Evolutionary conservation across 2,329 filamentous ascomycete genomes (phyloP).

Genomic region (Colletotrichum filicis): DNA sequence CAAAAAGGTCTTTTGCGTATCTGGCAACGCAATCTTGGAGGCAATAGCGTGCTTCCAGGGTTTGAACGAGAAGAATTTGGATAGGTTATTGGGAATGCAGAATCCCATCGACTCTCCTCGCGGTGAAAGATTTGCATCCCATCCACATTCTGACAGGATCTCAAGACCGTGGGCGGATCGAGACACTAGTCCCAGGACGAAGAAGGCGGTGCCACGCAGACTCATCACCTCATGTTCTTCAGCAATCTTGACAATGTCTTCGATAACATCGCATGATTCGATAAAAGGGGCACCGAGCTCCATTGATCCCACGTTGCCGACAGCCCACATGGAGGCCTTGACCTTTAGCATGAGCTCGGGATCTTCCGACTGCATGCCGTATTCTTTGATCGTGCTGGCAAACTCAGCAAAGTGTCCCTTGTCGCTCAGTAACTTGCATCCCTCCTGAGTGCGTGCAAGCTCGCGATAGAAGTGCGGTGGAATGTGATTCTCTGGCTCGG

Average conservation of each 20-base stretch:
- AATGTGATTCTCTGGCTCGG: slow-evolving; percentile 74
- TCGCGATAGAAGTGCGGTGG: slow-evolving; percentile 99
- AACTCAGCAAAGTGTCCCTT: slow-evolving; percentile 99
- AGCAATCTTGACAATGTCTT: slow-evolving; percentile 88
- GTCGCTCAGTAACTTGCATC: slow-evolving; percentile 87
- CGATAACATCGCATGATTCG: slow-evolving; percentile 88
- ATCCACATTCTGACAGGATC: slow-evolving; percentile 88
- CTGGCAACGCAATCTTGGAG: slow-evolving; percentile 57
- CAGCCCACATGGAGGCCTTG: slow-evolving; percentile 96
- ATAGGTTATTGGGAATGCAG: slow-evolving; percentile 84
- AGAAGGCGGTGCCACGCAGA: slow-evolving; percentile 94
- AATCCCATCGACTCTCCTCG: slow-evolving; percentile 87
- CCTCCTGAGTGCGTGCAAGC: slow-evolving; percentile 90
- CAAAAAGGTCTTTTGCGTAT: slow-evolving; percentile 63
- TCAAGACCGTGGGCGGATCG: slow-evolving; percentile 92
- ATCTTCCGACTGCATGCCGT: slow-evolving; percentile 87
- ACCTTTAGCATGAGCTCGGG: slow-evolving; percentile 89
- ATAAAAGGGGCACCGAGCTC: slow-evolving; percentile 95
- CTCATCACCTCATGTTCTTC: slow-evolving; percentile 91
- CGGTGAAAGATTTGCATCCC: slow-evolving; percentile 90
- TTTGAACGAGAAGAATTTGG: slow-evolving; percentile 79
- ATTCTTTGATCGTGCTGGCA: slow-evolving; percentile 85
- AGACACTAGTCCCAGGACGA: slow-evolving; percentile 92
- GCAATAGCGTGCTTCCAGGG: slow-evolving; percentile 66
- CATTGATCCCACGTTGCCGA: slow-evolving; percentile 98